Percentiles rank a stretch among this genome's conserved stretches.
These are phyloP conservation scores for Fraxinus paxiana DNA, from an alignment of 305 asterid genomes.

Conservation along the genomic window DNA sequence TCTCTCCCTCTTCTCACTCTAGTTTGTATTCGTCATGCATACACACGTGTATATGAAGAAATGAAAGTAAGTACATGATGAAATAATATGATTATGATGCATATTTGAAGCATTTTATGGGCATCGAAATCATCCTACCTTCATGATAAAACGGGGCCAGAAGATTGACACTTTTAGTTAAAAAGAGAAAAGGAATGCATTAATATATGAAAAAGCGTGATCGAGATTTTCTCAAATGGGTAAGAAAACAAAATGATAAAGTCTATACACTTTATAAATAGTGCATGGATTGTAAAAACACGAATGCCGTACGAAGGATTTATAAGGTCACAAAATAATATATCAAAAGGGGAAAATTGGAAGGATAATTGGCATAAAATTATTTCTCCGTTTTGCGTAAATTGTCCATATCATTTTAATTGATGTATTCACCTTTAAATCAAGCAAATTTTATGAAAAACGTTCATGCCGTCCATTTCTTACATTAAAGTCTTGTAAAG, in stretches of 20 bases:
- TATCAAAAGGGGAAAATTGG: not conserved
- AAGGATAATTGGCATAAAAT: not conserved
- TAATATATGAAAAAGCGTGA: slow-evolving; percentile 8
- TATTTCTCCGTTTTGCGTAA: not conserved
- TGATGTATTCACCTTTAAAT: not conserved
- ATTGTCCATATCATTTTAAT: not conserved
- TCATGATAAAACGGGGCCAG: slow-evolving; percentile 11
- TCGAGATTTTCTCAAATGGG: slow-evolving; percentile 7
- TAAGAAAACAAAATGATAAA: not conserved
- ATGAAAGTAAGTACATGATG: slow-evolving; percentile 7
- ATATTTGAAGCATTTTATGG: slow-evolving; percentile 7
- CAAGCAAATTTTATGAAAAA: not conserved
- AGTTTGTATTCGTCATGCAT: not conserved
- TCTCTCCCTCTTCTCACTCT: not conserved
- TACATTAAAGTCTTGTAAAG: not conserved
- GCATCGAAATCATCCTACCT: slow-evolving; percentile 7
- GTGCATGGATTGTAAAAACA: not conserved
- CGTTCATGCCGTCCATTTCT: not conserved
- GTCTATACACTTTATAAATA: slow-evolving; percentile 3
- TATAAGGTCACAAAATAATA: not conserved
- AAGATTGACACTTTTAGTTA: not conserved
- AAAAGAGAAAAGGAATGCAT: not conserved
- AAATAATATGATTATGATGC: slow-evolving; percentile 19
- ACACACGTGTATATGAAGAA: slow-evolving; percentile 36
- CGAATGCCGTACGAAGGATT: not conserved